A percentile compares a stretch with the other conserved stretches of the same genome.
These are phyloP conservation scores for Gomphus bonarii DNA, from an alignment of 1,284 basidiomycete genomes.

Conservation along the genomic window DNA sequence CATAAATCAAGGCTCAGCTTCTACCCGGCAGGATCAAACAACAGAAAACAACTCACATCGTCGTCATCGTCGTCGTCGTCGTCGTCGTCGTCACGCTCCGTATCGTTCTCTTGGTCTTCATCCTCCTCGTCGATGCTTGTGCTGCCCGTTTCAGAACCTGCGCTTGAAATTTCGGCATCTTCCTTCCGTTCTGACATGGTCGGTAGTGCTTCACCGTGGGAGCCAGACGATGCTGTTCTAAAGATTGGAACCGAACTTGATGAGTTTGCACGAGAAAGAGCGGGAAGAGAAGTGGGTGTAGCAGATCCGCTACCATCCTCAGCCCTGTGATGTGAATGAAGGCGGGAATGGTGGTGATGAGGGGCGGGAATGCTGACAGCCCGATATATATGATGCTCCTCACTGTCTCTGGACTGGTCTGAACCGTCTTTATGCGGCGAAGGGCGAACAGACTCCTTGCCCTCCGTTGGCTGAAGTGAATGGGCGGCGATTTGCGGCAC, in stretches of 20 bases:
- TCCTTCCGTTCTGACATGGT: not conserved
- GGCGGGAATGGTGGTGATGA: slow-evolving; percentile 17
- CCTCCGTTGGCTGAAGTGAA: not conserved
- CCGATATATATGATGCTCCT: slow-evolving; percentile 16
- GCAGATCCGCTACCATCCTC: not conserved
- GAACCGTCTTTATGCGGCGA: not conserved
- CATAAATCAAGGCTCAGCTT: slow-evolving; percentile 24
- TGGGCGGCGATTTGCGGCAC: slow-evolving; percentile 8
- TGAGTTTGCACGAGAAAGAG: slow-evolving; percentile 1
- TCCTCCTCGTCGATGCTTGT: slow-evolving; percentile 14
- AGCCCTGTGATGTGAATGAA: slow-evolving; percentile 8
- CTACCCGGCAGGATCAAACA: not conserved
- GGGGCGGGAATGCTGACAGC: slow-evolving; percentile 28
- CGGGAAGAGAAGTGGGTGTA: not conserved
- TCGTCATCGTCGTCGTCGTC: slow-evolving; percentile 24
- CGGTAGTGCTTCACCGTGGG: not conserved
- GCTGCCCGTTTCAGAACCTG: slow-evolving; percentile 7
- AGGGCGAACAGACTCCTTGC: slow-evolving; percentile 3
- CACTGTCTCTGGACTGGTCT: not conserved
- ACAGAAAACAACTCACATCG: slow-evolving; percentile 19
- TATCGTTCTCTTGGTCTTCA: slow-evolving; percentile 15
- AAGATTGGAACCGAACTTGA: not conserved
- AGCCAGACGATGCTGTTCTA: not conserved
- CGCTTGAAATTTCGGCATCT: slow-evolving; percentile 5
- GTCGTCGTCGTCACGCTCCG: slow-evolving; percentile 20